Conservation (phyloP, 495 filamentous ascomycete species). For the Talaromyces nanjingensis region DNA sequence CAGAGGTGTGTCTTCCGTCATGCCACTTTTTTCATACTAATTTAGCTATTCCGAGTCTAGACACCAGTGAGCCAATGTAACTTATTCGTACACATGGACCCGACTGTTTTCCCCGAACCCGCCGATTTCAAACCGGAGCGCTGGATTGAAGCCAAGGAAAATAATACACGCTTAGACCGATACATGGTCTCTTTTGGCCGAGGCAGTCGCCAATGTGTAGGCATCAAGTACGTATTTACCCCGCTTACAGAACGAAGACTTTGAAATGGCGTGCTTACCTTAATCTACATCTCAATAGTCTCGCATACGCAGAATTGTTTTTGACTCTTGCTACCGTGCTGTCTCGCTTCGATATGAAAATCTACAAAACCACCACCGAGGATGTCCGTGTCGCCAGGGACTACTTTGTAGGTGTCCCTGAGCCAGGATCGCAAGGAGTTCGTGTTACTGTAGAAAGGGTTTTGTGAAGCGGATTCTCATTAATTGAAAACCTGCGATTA, state of each 20-base stretch:
- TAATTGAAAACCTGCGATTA: not conserved
- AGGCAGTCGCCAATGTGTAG: constrained; percentile 20
- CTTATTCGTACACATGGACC: constrained; percentile 33
- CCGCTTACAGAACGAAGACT: not conserved
- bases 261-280: not conserved
- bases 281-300: constrained; percentile 10
- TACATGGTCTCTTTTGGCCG: constrained; percentile 22
- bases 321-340: constrained; percentile 22
- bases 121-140: constrained; percentile 35
- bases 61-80: constrained; percentile 35
- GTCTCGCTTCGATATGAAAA: constrained; percentile 24
- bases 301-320: constrained; percentile 30
- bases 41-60: constrained; percentile 17
- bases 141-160: constrained; percentile 27
- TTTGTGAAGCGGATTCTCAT: not conserved
- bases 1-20: constrained; percentile 11
- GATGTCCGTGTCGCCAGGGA: constrained; percentile 16
- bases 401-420: constrained; percentile 6
- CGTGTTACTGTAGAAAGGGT: not conserved
- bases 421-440: constrained; percentile 4
- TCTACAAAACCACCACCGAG: constrained; percentile 29
- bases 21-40: constrained; percentile 12
- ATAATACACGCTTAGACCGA: constrained; percentile 12
- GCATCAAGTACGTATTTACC: constrained; percentile 20
- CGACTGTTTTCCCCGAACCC: constrained; percentile 33